A percentile compares a stretch with the other conserved stretches of the same genome.
phyloP scores from a whole-genome alignment of 208 protist genomes.

The Acanthamoeba castellanii region DNA sequence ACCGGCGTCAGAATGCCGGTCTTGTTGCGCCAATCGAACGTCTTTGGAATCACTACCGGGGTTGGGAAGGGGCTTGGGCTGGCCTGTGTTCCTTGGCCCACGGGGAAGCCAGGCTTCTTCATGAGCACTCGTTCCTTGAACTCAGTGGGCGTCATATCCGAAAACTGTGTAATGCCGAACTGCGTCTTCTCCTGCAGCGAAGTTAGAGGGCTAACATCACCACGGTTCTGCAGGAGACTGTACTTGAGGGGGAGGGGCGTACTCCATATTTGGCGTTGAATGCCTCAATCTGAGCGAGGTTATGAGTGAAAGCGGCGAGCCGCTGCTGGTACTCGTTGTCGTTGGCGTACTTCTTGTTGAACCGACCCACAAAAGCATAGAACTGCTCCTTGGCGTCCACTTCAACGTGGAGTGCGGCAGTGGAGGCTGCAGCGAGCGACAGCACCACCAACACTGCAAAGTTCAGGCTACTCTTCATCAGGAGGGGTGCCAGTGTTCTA shows the following conservation, averaged over 20 bases:
- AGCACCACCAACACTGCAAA: neutral
- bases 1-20: neutral
- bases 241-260: neutral
- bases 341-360: neutral
- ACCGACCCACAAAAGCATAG: neutral
- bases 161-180: neutral
- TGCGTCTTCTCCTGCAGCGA: neutral
- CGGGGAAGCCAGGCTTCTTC: neutral
- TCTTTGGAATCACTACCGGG: neutral
- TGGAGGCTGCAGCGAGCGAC: neutral
- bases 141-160: neutral
- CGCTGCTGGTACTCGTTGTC: neutral
- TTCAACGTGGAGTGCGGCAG: neutral
- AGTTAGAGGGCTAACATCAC: neutral
- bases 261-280: neutral
- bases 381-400: neutral
- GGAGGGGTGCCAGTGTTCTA: too few species aligned
- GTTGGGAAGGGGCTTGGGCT: neutral
- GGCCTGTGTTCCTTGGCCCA: neutral
- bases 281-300: neutral
- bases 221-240: too few species aligned
- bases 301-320: neutral
- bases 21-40: neutral
- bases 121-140: neutral
- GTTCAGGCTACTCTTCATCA: neutral